phyloP scores from a whole-genome alignment of 1,284 basidiomycete genomes.

The Puccinia triticina region DNA sequence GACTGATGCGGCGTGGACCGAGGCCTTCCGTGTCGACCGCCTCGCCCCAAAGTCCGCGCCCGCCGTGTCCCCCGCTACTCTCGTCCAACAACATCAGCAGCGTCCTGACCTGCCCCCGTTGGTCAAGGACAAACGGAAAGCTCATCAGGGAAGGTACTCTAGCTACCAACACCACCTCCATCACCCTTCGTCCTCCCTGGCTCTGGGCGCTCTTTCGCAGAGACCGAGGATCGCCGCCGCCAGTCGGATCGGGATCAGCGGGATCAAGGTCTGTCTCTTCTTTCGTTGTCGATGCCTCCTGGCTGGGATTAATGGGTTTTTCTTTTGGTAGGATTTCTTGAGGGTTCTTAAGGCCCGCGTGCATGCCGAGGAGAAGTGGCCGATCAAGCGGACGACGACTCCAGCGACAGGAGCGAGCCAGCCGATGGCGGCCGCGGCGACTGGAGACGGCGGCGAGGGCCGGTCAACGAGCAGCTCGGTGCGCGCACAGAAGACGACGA shows the following conservation, averaged over 20 bases:
- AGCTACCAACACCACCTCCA: conserved; percentile 4
- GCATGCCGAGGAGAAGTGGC: conserved; percentile 36
- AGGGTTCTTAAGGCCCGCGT: conserved; percentile 38
- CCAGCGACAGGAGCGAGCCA: too few relatives aligned
- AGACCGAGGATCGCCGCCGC: not conserved
- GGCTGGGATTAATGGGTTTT: not conserved
- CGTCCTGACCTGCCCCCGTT: not conserved
- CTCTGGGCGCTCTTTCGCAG: not conserved
- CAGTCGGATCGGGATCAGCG: conserved; percentile 42
- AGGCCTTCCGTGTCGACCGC: not conserved
- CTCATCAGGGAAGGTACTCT: conserved; percentile 2
- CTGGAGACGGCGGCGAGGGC: too few relatives aligned
- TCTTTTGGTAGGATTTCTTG: conserved; percentile 46
- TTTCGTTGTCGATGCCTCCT: not conserved
- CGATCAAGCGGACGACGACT: not conserved
- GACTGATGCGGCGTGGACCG: conserved; percentile 11
- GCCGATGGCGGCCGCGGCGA: too few relatives aligned
- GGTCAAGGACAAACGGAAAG: conserved; percentile 2
- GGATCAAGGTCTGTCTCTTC: conserved; percentile 21
- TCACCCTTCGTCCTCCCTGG: not conserved
- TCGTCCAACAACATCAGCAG: too few relatives aligned
- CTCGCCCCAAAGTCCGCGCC: not conserved
- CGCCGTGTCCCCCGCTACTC: not conserved
- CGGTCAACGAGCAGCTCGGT: too few relatives aligned
- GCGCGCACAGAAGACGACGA: too few relatives aligned